Conservation (phyloP, 2,329 filamentous ascomycete species). For the Paracoccidioides lutzii region DNA sequence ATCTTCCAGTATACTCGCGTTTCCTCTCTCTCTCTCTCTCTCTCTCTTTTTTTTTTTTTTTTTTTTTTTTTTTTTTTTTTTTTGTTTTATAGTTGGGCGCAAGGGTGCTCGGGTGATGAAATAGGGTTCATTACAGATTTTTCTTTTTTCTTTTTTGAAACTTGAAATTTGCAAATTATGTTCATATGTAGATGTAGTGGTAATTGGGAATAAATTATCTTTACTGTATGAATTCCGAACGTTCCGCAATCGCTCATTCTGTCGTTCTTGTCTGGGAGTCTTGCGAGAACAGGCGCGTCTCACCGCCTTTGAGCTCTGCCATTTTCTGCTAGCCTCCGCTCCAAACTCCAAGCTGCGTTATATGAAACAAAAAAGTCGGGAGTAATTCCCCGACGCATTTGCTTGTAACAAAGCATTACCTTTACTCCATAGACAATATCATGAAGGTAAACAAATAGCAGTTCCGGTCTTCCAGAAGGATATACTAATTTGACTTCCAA, state of each 20-base stretch:
- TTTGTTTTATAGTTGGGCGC: background rate
- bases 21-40: conserved; percentile 10
- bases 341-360: background rate
- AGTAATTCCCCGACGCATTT: background rate
- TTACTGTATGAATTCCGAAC: background rate
- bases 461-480: background rate
- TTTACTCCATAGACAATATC: background rate
- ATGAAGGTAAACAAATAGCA: background rate
- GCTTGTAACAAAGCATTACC: background rate
- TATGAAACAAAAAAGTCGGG: background rate
- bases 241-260: too few relatives aligned
- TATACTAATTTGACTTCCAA: background rate
- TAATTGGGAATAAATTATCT: background rate
- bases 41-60: background rate
- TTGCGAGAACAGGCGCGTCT: background rate
- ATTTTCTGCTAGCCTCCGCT: background rate
- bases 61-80: conserved; percentile 16
- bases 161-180: background rate
- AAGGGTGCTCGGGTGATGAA: conserved; percentile 14
- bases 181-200: background rate
- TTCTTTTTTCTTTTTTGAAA: background rate
- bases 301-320: background rate
- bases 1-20: background rate
- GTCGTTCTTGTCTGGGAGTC: background rate
- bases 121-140: background rate